Evolutionary conservation across 2,329 filamentous ascomycete species (phyloP).

Genomic region (Myotisia sp.): DNA sequence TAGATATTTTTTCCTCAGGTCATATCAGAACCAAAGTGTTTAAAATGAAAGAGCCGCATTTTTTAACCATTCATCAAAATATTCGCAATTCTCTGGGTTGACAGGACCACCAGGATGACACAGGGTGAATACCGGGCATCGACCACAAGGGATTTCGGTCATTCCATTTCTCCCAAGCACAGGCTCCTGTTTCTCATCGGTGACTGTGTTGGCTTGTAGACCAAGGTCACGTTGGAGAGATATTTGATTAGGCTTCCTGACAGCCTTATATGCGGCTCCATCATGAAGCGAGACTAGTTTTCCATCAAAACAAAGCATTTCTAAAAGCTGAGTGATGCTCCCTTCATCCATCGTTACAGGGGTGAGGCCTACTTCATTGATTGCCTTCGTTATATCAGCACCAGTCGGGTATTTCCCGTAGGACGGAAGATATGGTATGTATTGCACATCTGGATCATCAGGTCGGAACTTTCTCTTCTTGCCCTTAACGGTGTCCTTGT

Average conservation of each 20-base stretch:
- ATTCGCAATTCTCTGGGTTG: slow-evolving; percentile 77
- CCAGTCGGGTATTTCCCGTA: slow-evolving; percentile 72
- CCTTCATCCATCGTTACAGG: slow-evolving; percentile 54
- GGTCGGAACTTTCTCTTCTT: slow-evolving; percentile 27
- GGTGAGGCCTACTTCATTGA: slow-evolving; percentile 55
- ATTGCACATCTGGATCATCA: slow-evolving; percentile 20
- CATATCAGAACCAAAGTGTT: no score
- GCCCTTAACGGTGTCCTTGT: slow-evolving; percentile 24
- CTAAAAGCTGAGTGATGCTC: slow-evolving; percentile 72
- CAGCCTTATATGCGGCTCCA: slow-evolving; percentile 36
- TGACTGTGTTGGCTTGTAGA: slow-evolving; percentile 19
- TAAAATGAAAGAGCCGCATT: slow-evolving; percentile 23
- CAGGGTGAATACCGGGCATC: slow-evolving; percentile 83
- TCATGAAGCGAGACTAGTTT: slow-evolving; percentile 52
- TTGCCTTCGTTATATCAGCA: slow-evolving; percentile 57
- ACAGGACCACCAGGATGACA: slow-evolving; percentile 86
- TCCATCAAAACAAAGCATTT: slow-evolving; percentile 80
- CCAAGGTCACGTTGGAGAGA: slow-evolving; percentile 23
- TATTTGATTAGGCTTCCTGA: slow-evolving; percentile 25
- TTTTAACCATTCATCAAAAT: slow-evolving; percentile 73
- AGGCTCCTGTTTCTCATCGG: slow-evolving; percentile 19
- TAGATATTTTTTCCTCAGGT: no score
- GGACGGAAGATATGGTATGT: slow-evolving; percentile 44
- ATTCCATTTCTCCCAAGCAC: slow-evolving; percentile 53
- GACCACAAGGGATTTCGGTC: slow-evolving; percentile 78